These are phyloP conservation scores for Neofusicoccum kwambonambiense DNA, from an alignment of 2,329 filamentous ascomycete genomes.

Conservation along the genomic window DNA sequence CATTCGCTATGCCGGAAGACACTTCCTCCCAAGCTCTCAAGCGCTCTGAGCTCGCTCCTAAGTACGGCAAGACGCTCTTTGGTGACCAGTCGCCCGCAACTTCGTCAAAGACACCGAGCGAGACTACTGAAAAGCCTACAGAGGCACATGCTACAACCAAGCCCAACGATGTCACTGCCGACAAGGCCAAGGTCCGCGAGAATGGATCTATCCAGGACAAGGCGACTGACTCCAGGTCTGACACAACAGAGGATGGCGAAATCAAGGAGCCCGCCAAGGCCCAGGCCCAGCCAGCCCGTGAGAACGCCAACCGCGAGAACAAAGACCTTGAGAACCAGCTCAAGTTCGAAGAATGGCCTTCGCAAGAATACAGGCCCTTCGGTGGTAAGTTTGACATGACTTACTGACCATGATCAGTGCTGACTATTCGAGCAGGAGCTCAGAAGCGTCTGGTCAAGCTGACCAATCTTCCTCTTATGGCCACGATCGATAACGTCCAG, in stretches of 20 bases:
- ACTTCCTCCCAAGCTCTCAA: not conserved
- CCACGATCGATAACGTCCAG: conserved; percentile 23
- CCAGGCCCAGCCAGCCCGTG: not conserved
- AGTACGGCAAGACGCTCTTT: not conserved
- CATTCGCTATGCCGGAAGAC: not conserved
- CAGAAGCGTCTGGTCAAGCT: conserved; percentile 20
- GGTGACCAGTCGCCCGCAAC: not conserved
- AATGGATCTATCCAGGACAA: not conserved
- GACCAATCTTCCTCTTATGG: conserved; percentile 16
- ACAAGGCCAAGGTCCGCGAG: not conserved
- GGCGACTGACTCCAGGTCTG: not conserved
- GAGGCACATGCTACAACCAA: not conserved
- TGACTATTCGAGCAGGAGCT: not conserved
- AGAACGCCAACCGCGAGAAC: not conserved
- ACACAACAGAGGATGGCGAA: not conserved
- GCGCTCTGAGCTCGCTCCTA: not conserved
- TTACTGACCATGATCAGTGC: not conserved
- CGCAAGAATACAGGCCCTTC: not conserved
- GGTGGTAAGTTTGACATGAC: not conserved
- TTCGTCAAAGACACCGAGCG: not conserved
- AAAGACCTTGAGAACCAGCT: not conserved
- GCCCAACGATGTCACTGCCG: not conserved
- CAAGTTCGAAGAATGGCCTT: not conserved
- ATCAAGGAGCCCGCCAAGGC: not conserved
- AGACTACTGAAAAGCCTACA: not conserved